phyloP scores from a whole-genome alignment of 768 basidiomycete species.

The Agaricus sinodeliciosus region DNA sequence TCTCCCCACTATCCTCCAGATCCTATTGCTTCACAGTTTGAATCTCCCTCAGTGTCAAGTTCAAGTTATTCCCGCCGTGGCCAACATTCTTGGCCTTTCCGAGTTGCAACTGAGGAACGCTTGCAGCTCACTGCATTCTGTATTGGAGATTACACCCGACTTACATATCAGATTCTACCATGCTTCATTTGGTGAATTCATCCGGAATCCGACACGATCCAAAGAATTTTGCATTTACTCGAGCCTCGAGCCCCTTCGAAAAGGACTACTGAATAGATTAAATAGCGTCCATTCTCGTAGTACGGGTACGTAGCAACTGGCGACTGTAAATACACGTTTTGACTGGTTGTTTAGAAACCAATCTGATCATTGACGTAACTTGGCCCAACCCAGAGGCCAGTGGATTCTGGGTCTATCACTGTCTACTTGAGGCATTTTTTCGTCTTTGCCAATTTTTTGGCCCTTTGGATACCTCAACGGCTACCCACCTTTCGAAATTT shows the following conservation, averaged over 20 bases:
- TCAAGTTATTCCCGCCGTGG: neutral
- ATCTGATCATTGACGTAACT: neutral
- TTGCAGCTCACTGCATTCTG: neutral
- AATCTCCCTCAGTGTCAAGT: too few species aligned
- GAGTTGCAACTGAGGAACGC: neutral
- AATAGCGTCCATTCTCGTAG: neutral
- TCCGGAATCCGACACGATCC: neutral
- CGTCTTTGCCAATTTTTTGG: neutral
- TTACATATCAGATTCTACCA: neutral
- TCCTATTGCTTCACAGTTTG: neutral
- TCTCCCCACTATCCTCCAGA: neutral
- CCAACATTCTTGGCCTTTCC: neutral
- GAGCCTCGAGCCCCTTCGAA: neutral
- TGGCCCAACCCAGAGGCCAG: neutral
- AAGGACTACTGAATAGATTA: neutral
- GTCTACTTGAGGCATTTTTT: neutral
- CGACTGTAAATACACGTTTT: too few species aligned
- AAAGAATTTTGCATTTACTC: neutral
- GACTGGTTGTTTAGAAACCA: neutral
- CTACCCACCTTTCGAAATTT: neutral
- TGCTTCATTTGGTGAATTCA: neutral
- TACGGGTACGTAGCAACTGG: neutral
- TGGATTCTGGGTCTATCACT: neutral
- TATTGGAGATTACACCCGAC: neutral
- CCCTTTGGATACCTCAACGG: neutral